Evolutionary conservation across 208 protist genomes (phyloP).

Genomic region (Herpetomonas samuelpessoai): DNA sequence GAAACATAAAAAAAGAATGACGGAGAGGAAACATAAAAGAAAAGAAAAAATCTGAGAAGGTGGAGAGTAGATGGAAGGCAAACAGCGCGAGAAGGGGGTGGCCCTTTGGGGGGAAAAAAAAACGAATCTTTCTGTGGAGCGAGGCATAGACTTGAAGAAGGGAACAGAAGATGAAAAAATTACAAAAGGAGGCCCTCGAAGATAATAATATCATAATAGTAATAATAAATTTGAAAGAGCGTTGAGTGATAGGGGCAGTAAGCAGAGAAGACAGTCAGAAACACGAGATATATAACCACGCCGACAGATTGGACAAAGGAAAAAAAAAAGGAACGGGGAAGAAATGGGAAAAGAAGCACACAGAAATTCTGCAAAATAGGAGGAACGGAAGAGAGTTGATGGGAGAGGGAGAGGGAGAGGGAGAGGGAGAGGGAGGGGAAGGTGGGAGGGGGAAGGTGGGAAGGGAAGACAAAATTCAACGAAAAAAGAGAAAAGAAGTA

Average conservation of each 20-base stretch:
- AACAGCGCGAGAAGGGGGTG: no score
- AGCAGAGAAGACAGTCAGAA: background rate
- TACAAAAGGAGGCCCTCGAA: constrained; percentile 11
- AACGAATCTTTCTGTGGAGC: no score
- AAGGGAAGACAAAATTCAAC: background rate
- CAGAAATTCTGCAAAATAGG: constrained; percentile 3
- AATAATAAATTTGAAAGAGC: constrained; percentile 2
- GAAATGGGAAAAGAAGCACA: constrained; percentile 10
- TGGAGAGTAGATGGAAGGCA: background rate
- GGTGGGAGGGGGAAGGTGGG: no score
- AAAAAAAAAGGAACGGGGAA: constrained; percentile 8
- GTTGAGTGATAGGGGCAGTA: background rate
- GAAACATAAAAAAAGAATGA: constrained; percentile 4
- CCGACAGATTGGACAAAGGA: constrained; percentile 6
- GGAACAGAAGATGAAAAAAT: constrained; percentile 5
- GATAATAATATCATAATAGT: constrained; percentile 14
- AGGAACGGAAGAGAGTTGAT: constrained; percentile 1
- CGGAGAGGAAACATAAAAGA: constrained; percentile 2
- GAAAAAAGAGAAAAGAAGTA: constrained; percentile 4
- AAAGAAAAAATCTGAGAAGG: constrained; percentile 9
- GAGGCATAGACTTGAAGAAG: no score
- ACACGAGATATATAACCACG: constrained; percentile 9
- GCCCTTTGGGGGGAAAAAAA: no score
- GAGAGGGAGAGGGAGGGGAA: constrained; percentile 5
- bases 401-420: constrained; percentile 3